A percentile compares a stretch with the other conserved stretches of the same genome.
Evolutionary conservation across 192 early-diverging fungal genomes (phyloP).

Genomic region (Coemansia sp.): DNA sequence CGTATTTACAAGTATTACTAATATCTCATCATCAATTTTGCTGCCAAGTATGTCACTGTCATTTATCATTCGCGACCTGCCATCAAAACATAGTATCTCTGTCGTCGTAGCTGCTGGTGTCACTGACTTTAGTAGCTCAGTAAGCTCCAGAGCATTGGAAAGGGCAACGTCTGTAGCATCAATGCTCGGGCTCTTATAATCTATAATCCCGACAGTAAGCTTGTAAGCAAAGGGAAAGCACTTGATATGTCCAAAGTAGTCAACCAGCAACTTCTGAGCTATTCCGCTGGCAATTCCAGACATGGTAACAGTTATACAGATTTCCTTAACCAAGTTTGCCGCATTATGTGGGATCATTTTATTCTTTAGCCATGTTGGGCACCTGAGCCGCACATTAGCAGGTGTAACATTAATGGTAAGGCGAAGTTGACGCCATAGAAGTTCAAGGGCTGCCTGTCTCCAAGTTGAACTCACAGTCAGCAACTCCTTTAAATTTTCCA

Average conservation of each 20-base stretch:
- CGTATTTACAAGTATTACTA: background rate
- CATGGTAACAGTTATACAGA: background rate
- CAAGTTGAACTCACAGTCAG: background rate
- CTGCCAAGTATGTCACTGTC: background rate
- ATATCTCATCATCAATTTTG: background rate
- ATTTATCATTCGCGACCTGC: too few species aligned
- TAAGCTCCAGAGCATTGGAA: background rate
- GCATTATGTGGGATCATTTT: background rate
- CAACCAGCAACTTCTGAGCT: background rate
- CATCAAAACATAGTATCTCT: background rate
- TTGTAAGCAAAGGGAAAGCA: background rate
- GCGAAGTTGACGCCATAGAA: background rate
- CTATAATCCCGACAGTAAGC: background rate
- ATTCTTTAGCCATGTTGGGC: background rate
- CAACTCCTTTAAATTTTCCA: background rate
- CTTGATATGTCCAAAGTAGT: background rate
- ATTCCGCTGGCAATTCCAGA: background rate
- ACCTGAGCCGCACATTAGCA: background rate
- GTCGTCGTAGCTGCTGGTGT: background rate
- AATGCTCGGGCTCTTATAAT: background rate
- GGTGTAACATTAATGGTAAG: background rate
- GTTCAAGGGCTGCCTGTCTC: background rate
- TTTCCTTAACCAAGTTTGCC: background rate
- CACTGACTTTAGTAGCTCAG: background rate
- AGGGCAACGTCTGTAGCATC: background rate